These are phyloP conservation scores for Aureobasidium sp. DNA, from an alignment of 2,329 filamentous ascomycete genomes.

Conservation along the genomic window DNA sequence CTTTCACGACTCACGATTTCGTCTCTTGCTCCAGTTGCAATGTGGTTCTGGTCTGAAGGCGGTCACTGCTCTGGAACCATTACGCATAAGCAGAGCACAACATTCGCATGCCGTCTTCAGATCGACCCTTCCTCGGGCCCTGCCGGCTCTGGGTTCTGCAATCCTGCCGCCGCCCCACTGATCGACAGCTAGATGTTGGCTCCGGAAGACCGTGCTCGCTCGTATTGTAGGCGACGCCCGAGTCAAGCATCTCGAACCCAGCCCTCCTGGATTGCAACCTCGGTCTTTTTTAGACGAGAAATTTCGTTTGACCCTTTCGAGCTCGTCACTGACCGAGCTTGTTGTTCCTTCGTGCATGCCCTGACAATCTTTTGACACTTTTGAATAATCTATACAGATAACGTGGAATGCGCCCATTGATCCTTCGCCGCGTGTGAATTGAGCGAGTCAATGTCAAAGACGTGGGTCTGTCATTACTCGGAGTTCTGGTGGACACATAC, in stretches of 20 bases:
- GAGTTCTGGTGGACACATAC: no score
- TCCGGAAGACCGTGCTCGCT: background rate
- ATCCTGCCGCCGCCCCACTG: background rate
- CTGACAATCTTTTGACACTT: background rate
- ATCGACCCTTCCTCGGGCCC: background rate
- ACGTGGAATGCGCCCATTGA: constrained; percentile 3
- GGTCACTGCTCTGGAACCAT: constrained; percentile 1
- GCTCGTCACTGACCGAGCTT: background rate
- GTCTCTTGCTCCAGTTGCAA: background rate
- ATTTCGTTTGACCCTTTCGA: background rate
- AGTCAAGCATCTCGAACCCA: background rate
- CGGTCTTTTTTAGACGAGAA: background rate
- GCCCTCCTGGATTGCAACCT: background rate
- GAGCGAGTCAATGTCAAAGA: background rate
- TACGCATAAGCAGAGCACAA: no score
- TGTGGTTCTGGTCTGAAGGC: background rate
- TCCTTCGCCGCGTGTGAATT: background rate
- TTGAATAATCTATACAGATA: background rate
- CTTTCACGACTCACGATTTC: background rate
- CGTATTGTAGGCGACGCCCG: background rate
- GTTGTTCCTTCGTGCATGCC: background rate
- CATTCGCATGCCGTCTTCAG: background rate
- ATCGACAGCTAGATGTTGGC: constrained; percentile 1
- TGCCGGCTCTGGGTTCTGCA: background rate
- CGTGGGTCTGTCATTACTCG: background rate